Percentiles rank a stretch among this genome's conserved stretches.
Evolutionary conservation across 2,329 filamentous ascomycete species (phyloP).

Genomic region (Gremmenia infestans): DNA sequence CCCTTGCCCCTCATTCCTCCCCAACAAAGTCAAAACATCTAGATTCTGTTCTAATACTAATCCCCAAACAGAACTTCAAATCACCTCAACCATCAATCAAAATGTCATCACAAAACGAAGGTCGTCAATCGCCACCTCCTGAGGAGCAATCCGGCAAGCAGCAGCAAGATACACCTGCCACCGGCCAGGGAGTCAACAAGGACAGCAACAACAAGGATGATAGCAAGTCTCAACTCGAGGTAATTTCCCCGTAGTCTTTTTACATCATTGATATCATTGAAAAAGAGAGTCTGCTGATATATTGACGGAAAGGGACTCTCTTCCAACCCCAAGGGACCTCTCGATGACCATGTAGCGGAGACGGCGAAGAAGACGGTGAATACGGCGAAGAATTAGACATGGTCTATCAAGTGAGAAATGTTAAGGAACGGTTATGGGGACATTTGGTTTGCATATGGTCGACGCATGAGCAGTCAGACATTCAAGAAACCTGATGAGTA

Average conservation of each 20-base stretch:
- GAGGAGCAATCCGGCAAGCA: conserved; percentile 63
- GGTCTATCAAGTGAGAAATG: too few species aligned
- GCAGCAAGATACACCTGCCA: conserved; percentile 51
- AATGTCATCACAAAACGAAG: conserved; percentile 50
- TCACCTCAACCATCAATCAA: conserved; percentile 6
- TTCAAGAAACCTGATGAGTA: too few species aligned
- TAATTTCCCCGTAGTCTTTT: conserved; percentile 26
- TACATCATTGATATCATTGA: neutral
- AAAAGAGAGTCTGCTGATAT: neutral
- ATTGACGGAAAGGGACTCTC: conserved; percentile 39
- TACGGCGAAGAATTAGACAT: neutral
- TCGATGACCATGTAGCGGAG: conserved; percentile 56
- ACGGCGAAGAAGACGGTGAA: conserved; percentile 36
- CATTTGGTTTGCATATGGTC: too few species aligned
- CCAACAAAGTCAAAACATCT: neutral
- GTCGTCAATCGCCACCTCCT: conserved; percentile 74
- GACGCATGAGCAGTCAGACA: too few species aligned
- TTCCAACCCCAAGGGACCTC: conserved; percentile 61
- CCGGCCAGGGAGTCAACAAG: conserved; percentile 53
- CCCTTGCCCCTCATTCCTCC: neutral
- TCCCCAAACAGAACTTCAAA: neutral
- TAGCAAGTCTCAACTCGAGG: conserved; percentile 46
- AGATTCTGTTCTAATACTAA: neutral
- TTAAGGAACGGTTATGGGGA: too few species aligned
- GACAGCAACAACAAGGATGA: conserved; percentile 46